These are phyloP conservation scores for Arthrobotrys entomopaga DNA, from an alignment of 2,329 filamentous ascomycete genomes.

Conservation along the genomic window DNA sequence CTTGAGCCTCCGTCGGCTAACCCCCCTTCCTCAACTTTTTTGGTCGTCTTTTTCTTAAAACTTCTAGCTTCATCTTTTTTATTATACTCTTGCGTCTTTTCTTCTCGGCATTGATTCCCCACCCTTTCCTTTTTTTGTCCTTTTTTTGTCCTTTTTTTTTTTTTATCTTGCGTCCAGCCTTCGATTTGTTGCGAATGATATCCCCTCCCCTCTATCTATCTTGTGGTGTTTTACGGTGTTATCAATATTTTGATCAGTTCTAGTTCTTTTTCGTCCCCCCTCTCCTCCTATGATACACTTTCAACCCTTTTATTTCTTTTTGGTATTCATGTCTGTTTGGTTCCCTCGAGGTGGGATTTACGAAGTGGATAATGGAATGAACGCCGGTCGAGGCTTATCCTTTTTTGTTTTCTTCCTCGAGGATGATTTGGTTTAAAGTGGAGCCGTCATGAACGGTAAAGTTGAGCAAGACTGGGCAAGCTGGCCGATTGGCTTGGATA, in stretches of 20 bases:
- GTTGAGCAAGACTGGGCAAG: no score
- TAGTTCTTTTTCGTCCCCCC: background rate
- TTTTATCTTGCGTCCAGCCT: constrained; percentile 8
- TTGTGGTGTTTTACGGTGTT: background rate
- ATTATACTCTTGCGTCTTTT: no score
- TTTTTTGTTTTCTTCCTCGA: no score
- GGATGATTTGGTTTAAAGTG: no score
- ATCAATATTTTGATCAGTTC: constrained; percentile 1
- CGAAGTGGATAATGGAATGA: background rate
- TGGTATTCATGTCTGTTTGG: background rate
- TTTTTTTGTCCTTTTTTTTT: constrained; percentile 1
- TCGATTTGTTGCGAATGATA: constrained; percentile 15
- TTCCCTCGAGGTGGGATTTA: background rate
- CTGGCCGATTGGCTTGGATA: no score
- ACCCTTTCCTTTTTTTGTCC: background rate
- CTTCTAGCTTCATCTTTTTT: no score
- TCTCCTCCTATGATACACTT: background rate
- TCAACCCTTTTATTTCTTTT: background rate
- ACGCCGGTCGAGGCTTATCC: no score
- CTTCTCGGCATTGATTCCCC: background rate
- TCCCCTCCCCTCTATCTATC: constrained; percentile 19
- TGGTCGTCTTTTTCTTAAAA: no score
- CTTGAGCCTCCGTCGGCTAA: no score
- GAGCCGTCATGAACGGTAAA: no score
- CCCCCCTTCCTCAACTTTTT: no score